Conservation (phyloP, 495 filamentous ascomycete genomes). For the Penicillium silybi region DNA sequence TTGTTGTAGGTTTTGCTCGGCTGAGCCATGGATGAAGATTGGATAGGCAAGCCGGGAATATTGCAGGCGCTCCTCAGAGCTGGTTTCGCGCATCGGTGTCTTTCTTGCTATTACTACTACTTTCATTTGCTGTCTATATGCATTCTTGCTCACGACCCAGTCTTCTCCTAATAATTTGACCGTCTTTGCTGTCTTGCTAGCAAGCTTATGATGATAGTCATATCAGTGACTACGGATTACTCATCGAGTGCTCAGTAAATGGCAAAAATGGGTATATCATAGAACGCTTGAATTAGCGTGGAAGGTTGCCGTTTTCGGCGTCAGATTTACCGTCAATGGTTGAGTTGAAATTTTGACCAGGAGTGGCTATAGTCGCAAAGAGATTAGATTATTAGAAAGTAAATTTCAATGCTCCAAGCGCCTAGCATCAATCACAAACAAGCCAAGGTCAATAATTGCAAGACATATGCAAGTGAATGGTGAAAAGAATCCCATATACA, state of each 20-base stretch:
- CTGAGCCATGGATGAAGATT: neutral
- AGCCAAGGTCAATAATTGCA: neutral
- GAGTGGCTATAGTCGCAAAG: neutral
- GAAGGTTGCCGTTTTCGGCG: too few species aligned
- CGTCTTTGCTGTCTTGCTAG: neutral
- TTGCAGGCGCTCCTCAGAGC: conserved; percentile 5
- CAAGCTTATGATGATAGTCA: too few species aligned
- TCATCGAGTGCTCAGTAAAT: too few species aligned
- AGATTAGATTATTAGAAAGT: neutral
- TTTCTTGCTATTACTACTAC: neutral
- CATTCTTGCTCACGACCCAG: neutral
- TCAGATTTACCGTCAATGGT: too few species aligned
- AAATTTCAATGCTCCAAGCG: conserved; percentile 5
- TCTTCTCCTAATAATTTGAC: neutral
- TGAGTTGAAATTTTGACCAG: neutral
- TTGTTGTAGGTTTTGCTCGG: neutral
- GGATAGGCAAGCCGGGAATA: neutral
- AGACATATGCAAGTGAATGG: neutral
- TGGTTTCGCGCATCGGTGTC: neutral
- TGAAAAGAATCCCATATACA: neutral
- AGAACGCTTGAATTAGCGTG: too few species aligned
- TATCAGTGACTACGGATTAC: too few species aligned
- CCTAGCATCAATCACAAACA: conserved; percentile 3
- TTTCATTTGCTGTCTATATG: neutral
- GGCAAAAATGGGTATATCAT: neutral